Conservation (phyloP, 441 rosid genomes). For the Pelargonium myrrhifolium region DNA sequence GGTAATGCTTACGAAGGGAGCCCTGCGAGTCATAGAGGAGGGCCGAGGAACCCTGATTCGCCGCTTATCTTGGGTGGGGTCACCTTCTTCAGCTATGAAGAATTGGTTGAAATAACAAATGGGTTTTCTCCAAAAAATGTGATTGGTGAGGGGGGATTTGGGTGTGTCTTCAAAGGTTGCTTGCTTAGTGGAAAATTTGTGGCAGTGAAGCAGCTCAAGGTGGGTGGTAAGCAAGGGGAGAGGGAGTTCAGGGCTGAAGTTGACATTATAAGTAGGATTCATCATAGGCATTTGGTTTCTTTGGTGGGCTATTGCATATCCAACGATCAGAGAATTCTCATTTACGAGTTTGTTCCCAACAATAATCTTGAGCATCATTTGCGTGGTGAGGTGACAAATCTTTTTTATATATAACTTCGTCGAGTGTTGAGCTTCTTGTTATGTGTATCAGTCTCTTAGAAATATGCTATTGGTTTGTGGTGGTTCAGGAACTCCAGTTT, state of each 20-base stretch:
- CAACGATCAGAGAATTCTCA: conserved; percentile 55
- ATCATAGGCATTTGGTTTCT: conserved; percentile 88
- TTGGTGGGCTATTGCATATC: conserved; percentile 85
- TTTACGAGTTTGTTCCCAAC: conserved; percentile 78
- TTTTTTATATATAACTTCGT: conserved; percentile 11
- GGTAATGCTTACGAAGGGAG: conserved; percentile 26
- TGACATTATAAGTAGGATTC: conserved; percentile 81
- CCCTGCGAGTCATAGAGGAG: conserved; percentile 51
- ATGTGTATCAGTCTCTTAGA: conserved; percentile 7
- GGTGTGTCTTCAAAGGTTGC: conserved; percentile 70
- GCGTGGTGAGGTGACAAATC: conserved; percentile 48
- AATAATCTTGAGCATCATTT: conserved; percentile 81
- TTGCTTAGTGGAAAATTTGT: conserved; percentile 69
- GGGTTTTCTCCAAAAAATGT: conserved; percentile 65
- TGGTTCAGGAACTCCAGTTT: conserved; percentile 49
- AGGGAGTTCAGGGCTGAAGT: conserved; percentile 90
- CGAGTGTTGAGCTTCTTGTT: neutral
- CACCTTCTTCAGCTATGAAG: conserved; percentile 58
- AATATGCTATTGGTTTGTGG: neutral
- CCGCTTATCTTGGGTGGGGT: conserved; percentile 49
- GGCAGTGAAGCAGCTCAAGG: conserved; percentile 78
- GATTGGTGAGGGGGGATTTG: conserved; percentile 91
- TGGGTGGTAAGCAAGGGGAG: conserved; percentile 86
- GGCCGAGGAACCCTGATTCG: conserved; percentile 40
- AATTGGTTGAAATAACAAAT: conserved; percentile 57